phyloP scores from a whole-genome alignment of 495 filamentous ascomycete genomes.

The Hypoxylon crocopeplum region DNA sequence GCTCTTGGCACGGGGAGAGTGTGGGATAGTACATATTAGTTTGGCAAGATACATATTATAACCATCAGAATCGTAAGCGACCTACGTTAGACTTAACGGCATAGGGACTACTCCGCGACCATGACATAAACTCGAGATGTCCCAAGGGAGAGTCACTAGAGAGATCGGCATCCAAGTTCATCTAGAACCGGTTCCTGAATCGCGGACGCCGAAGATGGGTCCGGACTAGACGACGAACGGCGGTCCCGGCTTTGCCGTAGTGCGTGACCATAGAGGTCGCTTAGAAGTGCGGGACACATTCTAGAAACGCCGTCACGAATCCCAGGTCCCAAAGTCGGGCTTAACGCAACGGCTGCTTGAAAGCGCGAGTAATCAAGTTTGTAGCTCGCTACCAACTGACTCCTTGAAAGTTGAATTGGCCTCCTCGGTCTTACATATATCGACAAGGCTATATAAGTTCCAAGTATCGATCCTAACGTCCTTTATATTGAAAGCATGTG shows the following conservation, averaged over 20 bases:
- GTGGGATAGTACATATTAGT: constrained; percentile 32
- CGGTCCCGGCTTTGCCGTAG: constrained; percentile 17
- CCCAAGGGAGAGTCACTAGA: not conserved
- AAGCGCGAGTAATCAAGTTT: not conserved
- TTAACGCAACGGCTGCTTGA: not conserved
- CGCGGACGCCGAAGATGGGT: constrained; percentile 25
- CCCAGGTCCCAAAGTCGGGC: not conserved
- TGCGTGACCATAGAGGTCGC: not conserved
- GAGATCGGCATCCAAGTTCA: constrained; percentile 9
- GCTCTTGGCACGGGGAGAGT: constrained; percentile 26
- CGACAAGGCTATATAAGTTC: not conserved
- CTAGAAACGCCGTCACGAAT: not conserved
- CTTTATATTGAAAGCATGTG: constrained; percentile 15
- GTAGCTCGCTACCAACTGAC: not conserved
- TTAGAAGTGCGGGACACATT: not conserved
- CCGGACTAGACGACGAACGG: constrained; percentile 12
- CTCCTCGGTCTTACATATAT: not conserved
- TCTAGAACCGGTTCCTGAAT: constrained; percentile 30
- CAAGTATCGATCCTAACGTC: not conserved
- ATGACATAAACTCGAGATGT: not conserved
- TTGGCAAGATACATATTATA: too few species aligned
- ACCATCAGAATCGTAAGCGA: too few species aligned
- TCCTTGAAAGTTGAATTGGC: not conserved
- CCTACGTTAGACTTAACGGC: too few species aligned
- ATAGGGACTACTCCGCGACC: not conserved